These are phyloP conservation scores for Leccinum rimulosum DNA, from an alignment of 768 basidiomycete genomes.

Conservation along the genomic window DNA sequence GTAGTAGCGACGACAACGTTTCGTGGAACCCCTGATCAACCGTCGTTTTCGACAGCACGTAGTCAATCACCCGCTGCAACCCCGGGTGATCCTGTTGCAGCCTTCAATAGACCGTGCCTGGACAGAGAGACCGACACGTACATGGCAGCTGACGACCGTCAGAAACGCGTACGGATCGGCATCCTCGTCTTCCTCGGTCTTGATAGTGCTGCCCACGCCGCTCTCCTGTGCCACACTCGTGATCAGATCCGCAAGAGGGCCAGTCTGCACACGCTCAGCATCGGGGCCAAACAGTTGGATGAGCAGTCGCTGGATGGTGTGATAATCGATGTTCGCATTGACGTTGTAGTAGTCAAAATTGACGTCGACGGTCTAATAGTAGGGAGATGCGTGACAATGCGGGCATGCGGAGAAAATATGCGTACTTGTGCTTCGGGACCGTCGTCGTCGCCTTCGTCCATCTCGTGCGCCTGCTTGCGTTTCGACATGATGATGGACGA, in stretches of 20 bases:
- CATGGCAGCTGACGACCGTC: conserved; percentile 78
- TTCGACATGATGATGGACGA: conserved; percentile 42
- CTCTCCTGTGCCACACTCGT: conserved; percentile 70
- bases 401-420: neutral
- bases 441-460: conserved; percentile 29
- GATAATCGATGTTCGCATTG: conserved; percentile 77
- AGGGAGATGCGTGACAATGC: neutral
- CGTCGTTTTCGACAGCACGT: conserved; percentile 62
- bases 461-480: conserved; percentile 43
- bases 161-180: conserved; percentile 84
- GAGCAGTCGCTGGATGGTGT: conserved; percentile 76
- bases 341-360: conserved; percentile 91
- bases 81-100: conserved; percentile 64
- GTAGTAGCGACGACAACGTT: conserved; percentile 46
- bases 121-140: conserved; percentile 29
- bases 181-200: conserved; percentile 59
- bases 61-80: conserved; percentile 66
- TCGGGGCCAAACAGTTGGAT: conserved; percentile 70
- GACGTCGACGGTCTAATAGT: conserved; percentile 23
- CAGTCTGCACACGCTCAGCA: conserved; percentile 64
- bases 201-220: conserved; percentile 83
- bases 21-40: conserved; percentile 48
- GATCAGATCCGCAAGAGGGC: conserved; percentile 78
- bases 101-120: neutral
- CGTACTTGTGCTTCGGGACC: conserved; percentile 41